Evolutionary conservation across 83 land plant genomes (phyloP).

Genomic region (Thuja plicata): DNA sequence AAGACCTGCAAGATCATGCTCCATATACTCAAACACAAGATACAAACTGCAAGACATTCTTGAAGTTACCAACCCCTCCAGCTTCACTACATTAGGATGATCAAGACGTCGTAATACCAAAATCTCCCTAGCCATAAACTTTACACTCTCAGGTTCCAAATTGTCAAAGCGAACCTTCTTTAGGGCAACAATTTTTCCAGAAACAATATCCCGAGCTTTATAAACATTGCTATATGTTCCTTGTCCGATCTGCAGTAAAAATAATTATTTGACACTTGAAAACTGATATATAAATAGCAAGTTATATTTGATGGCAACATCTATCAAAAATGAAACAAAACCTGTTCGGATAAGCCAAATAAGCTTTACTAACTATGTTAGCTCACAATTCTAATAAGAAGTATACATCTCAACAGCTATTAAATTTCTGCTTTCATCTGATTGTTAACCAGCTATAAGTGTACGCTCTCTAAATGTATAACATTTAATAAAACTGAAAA

Average conservation of each 20-base stretch:
- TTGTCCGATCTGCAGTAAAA: slow-evolving; percentile 65
- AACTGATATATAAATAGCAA: neutral
- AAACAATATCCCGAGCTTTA: slow-evolving; percentile 62
- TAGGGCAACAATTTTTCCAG: slow-evolving; percentile 68
- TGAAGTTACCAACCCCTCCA: slow-evolving; percentile 80
- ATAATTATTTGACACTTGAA: neutral
- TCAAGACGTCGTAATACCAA: slow-evolving; percentile 48
- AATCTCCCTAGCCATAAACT: slow-evolving; percentile 78
- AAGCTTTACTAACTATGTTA: neutral
- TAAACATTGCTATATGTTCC: slow-evolving; percentile 85
- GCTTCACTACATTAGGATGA: slow-evolving; percentile 70
- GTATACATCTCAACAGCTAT: neutral
- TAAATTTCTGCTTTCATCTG: neutral
- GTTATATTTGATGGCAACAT: neutral
- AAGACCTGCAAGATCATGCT: slow-evolving; percentile 79
- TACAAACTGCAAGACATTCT: slow-evolving; percentile 70
- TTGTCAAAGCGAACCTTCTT: slow-evolving; percentile 74
- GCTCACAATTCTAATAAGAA: neutral
- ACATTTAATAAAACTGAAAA: neutral
- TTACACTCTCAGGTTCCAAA: slow-evolving; percentile 65
- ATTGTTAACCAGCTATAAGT: neutral
- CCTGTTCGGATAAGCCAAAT: neutral
- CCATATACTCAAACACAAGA: slow-evolving; percentile 73
- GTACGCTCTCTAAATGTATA: neutral
- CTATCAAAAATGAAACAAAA: neutral